These are phyloP conservation scores for Cornus florida DNA, from an alignment of 148 eudicot species.

Conservation along the genomic window DNA sequence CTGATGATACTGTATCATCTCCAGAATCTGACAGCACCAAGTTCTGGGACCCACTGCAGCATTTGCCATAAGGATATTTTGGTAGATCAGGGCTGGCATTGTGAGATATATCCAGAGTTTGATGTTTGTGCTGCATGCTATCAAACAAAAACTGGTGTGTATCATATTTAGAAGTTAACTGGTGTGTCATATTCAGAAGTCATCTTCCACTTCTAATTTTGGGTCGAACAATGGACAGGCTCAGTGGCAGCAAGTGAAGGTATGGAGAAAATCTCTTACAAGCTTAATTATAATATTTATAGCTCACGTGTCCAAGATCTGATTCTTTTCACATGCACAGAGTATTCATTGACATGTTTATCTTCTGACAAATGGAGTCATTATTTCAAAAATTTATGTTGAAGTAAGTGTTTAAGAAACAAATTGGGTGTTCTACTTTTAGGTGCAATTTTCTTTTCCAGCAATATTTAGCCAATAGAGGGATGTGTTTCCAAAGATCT, in stretches of 20 bases:
- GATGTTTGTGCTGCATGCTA: slow-evolving; percentile 51
- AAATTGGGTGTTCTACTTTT: not conserved
- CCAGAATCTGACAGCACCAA: too few relatives aligned
- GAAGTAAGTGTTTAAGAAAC: not conserved
- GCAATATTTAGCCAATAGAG: not conserved
- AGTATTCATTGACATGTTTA: too few relatives aligned
- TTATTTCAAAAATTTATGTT: not conserved
- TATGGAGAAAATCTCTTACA: slow-evolving; percentile 2
- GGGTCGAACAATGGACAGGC: slow-evolving; percentile 18
- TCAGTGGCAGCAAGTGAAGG: slow-evolving; percentile 10
- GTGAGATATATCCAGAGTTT: slow-evolving; percentile 54
- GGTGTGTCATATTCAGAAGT: not conserved
- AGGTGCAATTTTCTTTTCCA: not conserved
- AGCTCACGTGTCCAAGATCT: not conserved
- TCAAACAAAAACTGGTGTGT: slow-evolving; percentile 35
- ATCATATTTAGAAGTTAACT: slow-evolving; percentile 45
- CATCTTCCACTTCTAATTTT: not conserved
- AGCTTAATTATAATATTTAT: not conserved
- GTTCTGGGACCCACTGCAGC: slow-evolving; percentile 21
- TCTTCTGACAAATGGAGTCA: too few relatives aligned
- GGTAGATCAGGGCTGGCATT: slow-evolving; percentile 43
- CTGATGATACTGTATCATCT: slow-evolving; percentile 45
- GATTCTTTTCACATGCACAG: not conserved
- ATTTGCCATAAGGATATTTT: slow-evolving; percentile 43
- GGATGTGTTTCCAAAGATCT: not conserved